phyloP scores from a whole-genome alignment of 805 yeast genomes.

The Yarrowia sp. region DNA sequence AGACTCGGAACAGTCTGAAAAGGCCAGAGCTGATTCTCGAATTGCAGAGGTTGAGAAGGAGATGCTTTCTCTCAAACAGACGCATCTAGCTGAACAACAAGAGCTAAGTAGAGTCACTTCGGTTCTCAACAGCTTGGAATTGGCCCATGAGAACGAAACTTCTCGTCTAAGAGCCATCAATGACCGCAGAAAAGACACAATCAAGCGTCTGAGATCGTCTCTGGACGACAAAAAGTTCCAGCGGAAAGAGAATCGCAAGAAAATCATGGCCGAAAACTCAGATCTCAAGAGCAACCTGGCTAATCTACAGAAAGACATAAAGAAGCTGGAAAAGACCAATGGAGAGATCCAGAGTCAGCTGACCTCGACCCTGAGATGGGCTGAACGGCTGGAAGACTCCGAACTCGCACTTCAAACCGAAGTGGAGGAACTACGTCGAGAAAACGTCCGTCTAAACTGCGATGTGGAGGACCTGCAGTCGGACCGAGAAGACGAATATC shows the following conservation, averaged over 20 bases:
- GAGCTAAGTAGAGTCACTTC: slow-evolving; percentile 11
- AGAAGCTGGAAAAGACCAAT: slow-evolving; percentile 20
- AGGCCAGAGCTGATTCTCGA: slow-evolving; percentile 17
- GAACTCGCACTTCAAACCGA: slow-evolving; percentile 2
- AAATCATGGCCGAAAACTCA: slow-evolving; percentile 21
- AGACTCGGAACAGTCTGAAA: slow-evolving; percentile 21
- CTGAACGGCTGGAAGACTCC: slow-evolving; percentile 5
- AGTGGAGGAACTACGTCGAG: slow-evolving; percentile 15
- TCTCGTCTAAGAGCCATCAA: background rate
- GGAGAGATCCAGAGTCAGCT: slow-evolving; percentile 30
- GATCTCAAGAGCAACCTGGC: slow-evolving; percentile 16
- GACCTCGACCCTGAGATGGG: slow-evolving; percentile 15
- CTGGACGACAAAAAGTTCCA: slow-evolving; percentile 29
- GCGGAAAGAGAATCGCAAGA: slow-evolving; percentile 25
- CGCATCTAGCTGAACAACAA: slow-evolving; percentile 4
- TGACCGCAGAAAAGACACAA: slow-evolving; percentile 20
- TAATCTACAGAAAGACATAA: slow-evolving; percentile 2
- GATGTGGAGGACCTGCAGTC: slow-evolving; percentile 30
- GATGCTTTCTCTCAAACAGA: background rate
- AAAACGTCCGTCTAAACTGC: slow-evolving; percentile 28
- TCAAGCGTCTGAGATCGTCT: background rate
- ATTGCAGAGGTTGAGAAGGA: slow-evolving; percentile 19
- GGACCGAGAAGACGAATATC: slow-evolving; percentile 28
- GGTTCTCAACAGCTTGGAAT: background rate
- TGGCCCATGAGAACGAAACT: slow-evolving; percentile 6